phyloP scores from a whole-genome alignment of 1,139 yeast species.

The Yamadazyma buinensis region DNA sequence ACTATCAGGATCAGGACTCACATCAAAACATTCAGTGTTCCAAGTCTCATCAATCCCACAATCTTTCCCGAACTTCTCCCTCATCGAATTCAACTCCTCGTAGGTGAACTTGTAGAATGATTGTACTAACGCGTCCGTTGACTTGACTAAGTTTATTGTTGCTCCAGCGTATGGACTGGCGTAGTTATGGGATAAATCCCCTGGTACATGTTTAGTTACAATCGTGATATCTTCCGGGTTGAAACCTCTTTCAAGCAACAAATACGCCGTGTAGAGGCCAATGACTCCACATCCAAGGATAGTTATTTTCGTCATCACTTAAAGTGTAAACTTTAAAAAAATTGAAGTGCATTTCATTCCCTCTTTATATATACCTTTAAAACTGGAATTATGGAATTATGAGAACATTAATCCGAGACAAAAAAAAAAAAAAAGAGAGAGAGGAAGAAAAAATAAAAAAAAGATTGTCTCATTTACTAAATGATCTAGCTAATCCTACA shows the following conservation, averaged over 20 bases:
- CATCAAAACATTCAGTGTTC: constrained; percentile 12
- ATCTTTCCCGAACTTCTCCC: constrained; percentile 11
- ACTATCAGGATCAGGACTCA: constrained; percentile 32
- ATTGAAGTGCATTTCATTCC: too few species aligned
- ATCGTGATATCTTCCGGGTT: constrained; percentile 13
- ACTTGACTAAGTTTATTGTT: constrained; percentile 11
- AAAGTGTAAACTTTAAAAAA: too few species aligned
- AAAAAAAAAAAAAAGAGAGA: background rate
- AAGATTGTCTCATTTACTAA: background rate
- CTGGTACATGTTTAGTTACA: constrained; percentile 20
- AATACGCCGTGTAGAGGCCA: constrained; percentile 23
- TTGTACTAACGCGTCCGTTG: constrained; percentile 5
- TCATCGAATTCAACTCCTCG: constrained; percentile 12
- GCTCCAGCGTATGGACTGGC: constrained; percentile 26
- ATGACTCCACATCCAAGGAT: constrained; percentile 18
- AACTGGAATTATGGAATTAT: too few species aligned
- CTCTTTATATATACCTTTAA: too few species aligned
- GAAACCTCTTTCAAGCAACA: constrained; percentile 17
- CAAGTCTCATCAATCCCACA: constrained; percentile 12
- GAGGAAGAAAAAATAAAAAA: too few species aligned
- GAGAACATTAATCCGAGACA: background rate
- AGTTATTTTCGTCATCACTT: constrained; percentile 1
- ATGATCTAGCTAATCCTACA: constrained; percentile 9
- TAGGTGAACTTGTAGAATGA: constrained; percentile 15
- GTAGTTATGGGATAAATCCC: constrained; percentile 19